Base-by-base conservation (phyloP, 129 eudicot genomes). In the Chrysanthemum makinoi region DNA sequence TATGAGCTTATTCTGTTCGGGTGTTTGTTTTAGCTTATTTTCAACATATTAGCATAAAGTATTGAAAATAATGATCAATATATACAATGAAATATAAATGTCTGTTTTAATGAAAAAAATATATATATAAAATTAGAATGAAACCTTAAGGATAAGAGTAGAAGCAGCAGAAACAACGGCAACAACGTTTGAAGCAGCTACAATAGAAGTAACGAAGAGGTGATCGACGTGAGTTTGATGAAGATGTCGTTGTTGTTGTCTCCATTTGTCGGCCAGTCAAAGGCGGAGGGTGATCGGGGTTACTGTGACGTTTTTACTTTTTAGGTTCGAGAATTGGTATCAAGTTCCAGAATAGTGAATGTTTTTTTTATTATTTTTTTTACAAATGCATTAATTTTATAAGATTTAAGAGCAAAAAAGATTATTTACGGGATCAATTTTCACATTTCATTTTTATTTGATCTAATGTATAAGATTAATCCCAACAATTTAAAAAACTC, bases 141-240 rank as follows among this genome's bases (percentile, higher is more conserved):
- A 7, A 28, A 65, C 77, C 77, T 76, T 58, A 83, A 26, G 87
- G 87, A 46, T 72, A 83, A 51, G 87, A 79, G 80, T 80, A 83
- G 74, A 72, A 80, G 81, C 87, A 83, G 62, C 87, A 83, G 73
- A 80, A 80, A 65, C 87, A 83, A 5, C 87, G 84, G 26, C 87
- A 83, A 13, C 84, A 80, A 18, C 84, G 87, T 62, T 69, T 80
- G 70, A 80, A 83, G 82, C 87, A 83, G 74, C 22, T 83, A 26
- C 84, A 83, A 60, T 76, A 68, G 18, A 61, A 17, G 78, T 80
- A 83, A 70, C 87, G 87, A 33, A 80, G 17, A 11, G 76, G 84
- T 43, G 82, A 58, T 61, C 77, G 76, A 1, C 84, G 84, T 26
- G 83, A 20, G 49, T 73, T 72, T 59, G 83, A 64, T 63, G 82